Evolutionary conservation across 805 yeast species (phyloP).

Genomic region (Millerago galiae): DNA sequence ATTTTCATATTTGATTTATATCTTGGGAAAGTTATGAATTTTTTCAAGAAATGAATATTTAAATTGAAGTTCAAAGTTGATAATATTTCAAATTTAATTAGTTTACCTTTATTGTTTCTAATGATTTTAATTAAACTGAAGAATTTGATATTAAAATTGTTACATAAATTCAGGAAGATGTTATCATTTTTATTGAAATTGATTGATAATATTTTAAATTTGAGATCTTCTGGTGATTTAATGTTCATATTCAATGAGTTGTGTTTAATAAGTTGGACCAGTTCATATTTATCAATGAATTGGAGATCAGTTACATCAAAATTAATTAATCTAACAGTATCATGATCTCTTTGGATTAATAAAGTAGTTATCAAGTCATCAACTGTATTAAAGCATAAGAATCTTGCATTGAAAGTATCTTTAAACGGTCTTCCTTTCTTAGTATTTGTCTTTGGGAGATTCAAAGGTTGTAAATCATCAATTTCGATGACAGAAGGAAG

Average conservation of each 20-base stretch:
- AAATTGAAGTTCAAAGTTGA: conserved; percentile 12
- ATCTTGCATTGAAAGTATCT: conserved; percentile 21
- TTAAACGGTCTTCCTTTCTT: conserved; percentile 26
- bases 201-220: conserved; percentile 10
- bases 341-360: conserved; percentile 9
- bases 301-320: neutral
- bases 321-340: conserved; percentile 8
- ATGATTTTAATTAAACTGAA: conserved; percentile 33
- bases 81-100: conserved; percentile 32
- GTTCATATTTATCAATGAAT: neutral
- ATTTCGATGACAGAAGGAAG: conserved; percentile 20
- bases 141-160: conserved; percentile 11
- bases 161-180: conserved; percentile 16
- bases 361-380: conserved; percentile 20
- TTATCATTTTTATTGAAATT: conserved; percentile 19
- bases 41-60: conserved; percentile 27
- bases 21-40: conserved; percentile 35
- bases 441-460: conserved; percentile 21
- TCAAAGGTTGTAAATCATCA: conserved; percentile 17
- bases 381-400: conserved; percentile 18
- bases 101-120: conserved; percentile 32
- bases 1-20: conserved; percentile 40
- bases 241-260: conserved; percentile 16
- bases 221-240: conserved; percentile 7
- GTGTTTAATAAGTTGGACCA: conserved; percentile 5